Percentiles rank a stretch among this genome's conserved stretches.
Evolutionary conservation across 768 basidiomycete genomes (phyloP).

Genomic region (Punctularia strigosozonata): DNA sequence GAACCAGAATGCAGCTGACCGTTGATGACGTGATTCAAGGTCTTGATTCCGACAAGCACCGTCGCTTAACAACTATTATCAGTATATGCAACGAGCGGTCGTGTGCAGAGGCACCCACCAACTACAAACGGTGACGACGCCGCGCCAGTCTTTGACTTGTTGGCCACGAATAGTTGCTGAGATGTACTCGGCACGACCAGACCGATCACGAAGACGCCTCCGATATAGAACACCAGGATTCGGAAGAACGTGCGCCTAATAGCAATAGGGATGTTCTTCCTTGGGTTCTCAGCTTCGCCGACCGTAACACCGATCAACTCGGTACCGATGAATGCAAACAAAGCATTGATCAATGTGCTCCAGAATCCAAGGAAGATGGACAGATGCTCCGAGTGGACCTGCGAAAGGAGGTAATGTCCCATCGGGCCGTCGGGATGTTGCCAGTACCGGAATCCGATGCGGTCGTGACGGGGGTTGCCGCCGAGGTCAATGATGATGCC

Average conservation of each 20-base stretch:
- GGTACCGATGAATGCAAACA: constrained; percentile 67
- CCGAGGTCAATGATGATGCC: constrained; percentile 52
- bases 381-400: constrained; percentile 36
- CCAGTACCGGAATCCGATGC: constrained; percentile 25
- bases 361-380: constrained; percentile 62
- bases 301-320: constrained; percentile 63
- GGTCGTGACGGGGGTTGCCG: constrained; percentile 24
- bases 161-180: constrained; percentile 25
- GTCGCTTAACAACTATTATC: constrained; percentile 15
- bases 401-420: constrained; percentile 35
- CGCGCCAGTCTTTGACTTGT: constrained; percentile 29
- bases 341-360: constrained; percentile 56
- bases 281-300: constrained; percentile 55
- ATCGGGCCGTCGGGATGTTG: constrained; percentile 44
- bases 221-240: constrained; percentile 53
- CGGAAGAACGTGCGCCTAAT: constrained; percentile 54
- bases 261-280: constrained; percentile 64
- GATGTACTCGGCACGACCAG: constrained; percentile 53
- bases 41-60: constrained; percentile 40
- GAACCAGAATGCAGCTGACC: too few relatives aligned
- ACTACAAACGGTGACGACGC: constrained; percentile 61
- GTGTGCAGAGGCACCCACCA: constrained; percentile 14
- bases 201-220: constrained; percentile 61
- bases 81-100: not conserved
- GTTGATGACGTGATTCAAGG: constrained; percentile 55